These are phyloP conservation scores for Chloroidium sp. DNA, from an alignment of 163 green algal genomes.

Conservation along the genomic window DNA sequence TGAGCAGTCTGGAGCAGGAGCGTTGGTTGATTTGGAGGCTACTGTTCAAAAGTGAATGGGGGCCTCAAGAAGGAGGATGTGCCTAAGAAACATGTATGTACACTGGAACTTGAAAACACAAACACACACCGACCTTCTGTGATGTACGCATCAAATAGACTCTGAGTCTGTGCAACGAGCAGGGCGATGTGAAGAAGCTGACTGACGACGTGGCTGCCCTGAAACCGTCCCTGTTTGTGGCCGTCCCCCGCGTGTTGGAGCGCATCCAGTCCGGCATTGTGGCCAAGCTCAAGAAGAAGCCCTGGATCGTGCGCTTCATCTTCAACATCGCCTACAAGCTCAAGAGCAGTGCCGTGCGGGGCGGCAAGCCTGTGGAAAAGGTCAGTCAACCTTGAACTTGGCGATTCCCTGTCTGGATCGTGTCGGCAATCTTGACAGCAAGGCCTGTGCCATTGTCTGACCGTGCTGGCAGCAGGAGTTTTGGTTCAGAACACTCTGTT, in stretches of 20 bases:
- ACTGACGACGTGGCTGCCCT: constrained; percentile 72
- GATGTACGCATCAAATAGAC: no score
- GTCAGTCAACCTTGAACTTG: constrained; percentile 15
- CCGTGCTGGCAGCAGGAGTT: no score
- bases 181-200: constrained; percentile 63
- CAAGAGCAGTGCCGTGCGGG: constrained; percentile 55
- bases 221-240: constrained; percentile 77
- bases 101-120: no score
- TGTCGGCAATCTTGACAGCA: neutral
- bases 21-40: no score
- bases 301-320: constrained; percentile 33
- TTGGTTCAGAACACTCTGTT: no score
- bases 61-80: no score
- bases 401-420: neutral
- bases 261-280: constrained; percentile 68
- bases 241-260: constrained; percentile 86
- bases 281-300: constrained; percentile 39
- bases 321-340: constrained; percentile 50
- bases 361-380: constrained; percentile 28
- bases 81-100: no score
- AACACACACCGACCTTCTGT: no score
- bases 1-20: no score
- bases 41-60: no score
- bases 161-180: neutral
- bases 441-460: no score